A percentile compares a stretch with the other conserved stretches of the same genome.
These are phyloP conservation scores for Phaffomyces antillensis DNA, from an alignment of 805 yeast species.

Conservation along the genomic window DNA sequence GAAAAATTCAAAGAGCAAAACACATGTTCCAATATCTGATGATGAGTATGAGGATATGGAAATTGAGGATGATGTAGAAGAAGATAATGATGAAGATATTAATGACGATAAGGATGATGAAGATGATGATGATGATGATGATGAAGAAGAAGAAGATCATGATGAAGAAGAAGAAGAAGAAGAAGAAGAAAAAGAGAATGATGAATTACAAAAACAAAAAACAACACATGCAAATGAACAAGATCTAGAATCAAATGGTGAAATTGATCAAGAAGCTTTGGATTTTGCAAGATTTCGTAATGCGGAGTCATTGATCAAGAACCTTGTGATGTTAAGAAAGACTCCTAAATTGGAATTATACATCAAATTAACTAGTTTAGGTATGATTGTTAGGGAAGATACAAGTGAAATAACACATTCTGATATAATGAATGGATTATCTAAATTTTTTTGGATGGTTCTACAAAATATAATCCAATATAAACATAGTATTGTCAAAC, in stretches of 20 bases:
- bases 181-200: background rate
- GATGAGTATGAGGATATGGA: too few relatives aligned
- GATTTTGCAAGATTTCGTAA: background rate
- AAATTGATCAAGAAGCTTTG: background rate
- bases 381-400: background rate
- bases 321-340: background rate
- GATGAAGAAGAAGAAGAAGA: too few relatives aligned
- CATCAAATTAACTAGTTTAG: background rate
- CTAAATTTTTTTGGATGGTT: conserved; percentile 1
- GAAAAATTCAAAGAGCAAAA: too few relatives aligned
- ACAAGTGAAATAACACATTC: background rate
- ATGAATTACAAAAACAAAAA: background rate
- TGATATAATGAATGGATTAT: background rate
- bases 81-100: too few relatives aligned
- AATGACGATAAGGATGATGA: too few relatives aligned
- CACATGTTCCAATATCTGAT: too few relatives aligned
- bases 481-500: background rate
- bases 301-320: background rate
- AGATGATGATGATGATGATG: too few relatives aligned
- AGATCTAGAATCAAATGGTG: background rate
- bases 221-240: background rate
- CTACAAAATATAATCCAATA: background rate
- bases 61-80: too few relatives aligned
- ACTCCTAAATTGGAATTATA: background rate
- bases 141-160: too few relatives aligned